Percentiles rank a stretch among this genome's conserved stretches.
These are phyloP conservation scores for Nepenthes mirabilis DNA, from an alignment of 148 eudicot genomes.

Conservation along the genomic window DNA sequence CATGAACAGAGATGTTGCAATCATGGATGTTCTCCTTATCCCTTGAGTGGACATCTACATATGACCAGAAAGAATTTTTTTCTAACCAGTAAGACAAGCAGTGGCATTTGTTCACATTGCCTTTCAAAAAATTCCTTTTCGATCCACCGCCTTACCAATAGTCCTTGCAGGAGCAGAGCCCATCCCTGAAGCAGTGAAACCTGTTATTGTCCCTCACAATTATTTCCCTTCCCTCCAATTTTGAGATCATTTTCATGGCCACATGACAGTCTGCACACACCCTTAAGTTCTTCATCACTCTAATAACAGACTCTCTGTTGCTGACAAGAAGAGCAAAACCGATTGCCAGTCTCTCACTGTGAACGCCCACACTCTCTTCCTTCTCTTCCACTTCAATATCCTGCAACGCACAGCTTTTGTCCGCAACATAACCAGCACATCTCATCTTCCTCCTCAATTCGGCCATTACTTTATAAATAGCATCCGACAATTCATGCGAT, in stretches of 20 bases:
- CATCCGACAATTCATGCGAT: constrained; percentile 33
- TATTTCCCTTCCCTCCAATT: constrained; percentile 47
- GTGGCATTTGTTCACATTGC: no score
- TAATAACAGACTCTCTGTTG: constrained; percentile 29
- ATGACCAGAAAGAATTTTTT: no score
- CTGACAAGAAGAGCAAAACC: constrained; percentile 54
- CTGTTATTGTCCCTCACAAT: constrained; percentile 62
- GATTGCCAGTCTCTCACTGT: constrained; percentile 64
- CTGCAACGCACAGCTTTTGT: constrained; percentile 35
- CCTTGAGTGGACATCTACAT: no score
- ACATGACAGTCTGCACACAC: constrained; percentile 54
- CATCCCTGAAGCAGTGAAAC: constrained; percentile 44
- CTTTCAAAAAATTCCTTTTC: no score
- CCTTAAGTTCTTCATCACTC: constrained; percentile 62
- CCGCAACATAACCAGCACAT: constrained; percentile 38
- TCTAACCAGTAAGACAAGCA: no score
- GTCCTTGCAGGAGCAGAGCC: constrained; percentile 52
- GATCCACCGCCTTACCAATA: constrained; percentile 29
- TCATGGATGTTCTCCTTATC: no score
- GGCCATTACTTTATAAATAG: constrained; percentile 26
- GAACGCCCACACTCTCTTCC: constrained; percentile 57
- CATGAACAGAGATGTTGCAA: no score
- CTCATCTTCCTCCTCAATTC: constrained; percentile 34
- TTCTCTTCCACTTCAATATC: constrained; percentile 70
- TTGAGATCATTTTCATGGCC: constrained; percentile 53